Evolutionary conservation across 208 protist species (phyloP), one percentile per base, ranked within the genome.

Genomic region (Angomonas deanei): DNA sequence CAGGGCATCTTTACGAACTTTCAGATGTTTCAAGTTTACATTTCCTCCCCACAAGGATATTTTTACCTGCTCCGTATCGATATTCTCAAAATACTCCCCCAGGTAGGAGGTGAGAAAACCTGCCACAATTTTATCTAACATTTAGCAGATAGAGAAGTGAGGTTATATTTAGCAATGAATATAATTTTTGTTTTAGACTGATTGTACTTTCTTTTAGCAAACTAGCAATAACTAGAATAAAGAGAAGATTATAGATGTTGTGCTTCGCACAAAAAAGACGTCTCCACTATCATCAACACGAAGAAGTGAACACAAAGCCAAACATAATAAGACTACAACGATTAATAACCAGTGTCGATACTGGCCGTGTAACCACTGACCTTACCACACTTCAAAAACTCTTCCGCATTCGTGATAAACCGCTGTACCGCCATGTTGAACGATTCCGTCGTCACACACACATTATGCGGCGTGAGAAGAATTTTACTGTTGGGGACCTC

Each of bases 81-180:
- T 85, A 38, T 89, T 88, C 28, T 87, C 77, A 66, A 95, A 83
- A 74, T 95, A 92, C 47, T 90, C 75, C 23, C 86, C 86, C 24
- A 95, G 66, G 70, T 93, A 83, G 11, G 73, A 78, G 0, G 89
- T 86, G 48, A 95, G 67, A 2, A 92, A 54, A 10, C 81, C 74
- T 0, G 86, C 82, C 0, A 93, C 81, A 50, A 92, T 64, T 48
- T 91, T 90, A 54, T 93, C 72, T 56, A 95, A 82, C 89, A 95
- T 95, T 23, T 56, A 11, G 21, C 15, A 42, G 36, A 21, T 61
- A 61, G 38, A 47, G 30, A 38, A 5, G 17, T 3, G 17, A 4
- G 5, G 13, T 60, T 64, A 24, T 47, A 24, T 54, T 30, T 19
- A 62, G 2, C 42, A 23, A 68, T 15, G 19, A 60, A n/a, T 56